A percentile compares a stretch with the other conserved stretches of the same genome.
Evolutionary conservation across 176 grass and related monocot species (phyloP).

Genomic region (Musa acuminata): DNA sequence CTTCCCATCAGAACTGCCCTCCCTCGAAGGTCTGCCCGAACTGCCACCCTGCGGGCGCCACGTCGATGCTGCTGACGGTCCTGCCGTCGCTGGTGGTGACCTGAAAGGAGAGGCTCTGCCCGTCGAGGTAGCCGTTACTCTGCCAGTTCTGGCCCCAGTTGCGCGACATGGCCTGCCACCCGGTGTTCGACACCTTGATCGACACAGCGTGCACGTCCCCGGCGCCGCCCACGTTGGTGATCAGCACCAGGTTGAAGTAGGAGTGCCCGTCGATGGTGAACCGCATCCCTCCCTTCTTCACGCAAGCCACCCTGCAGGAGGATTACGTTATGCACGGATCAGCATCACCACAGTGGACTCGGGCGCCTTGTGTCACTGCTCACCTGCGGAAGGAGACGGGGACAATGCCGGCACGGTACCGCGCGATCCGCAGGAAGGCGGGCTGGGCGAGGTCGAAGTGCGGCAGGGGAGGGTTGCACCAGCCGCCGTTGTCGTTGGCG

Average conservation of each 20-base stretch:
- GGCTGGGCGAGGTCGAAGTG: constrained; percentile 77
- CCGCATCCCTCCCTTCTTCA: constrained; percentile 54
- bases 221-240: constrained; percentile 70
- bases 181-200: constrained; percentile 37
- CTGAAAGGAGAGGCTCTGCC: constrained; percentile 59
- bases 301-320: constrained; percentile 42
- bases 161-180: constrained; percentile 47
- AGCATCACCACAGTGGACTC: not conserved
- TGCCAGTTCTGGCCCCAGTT: constrained; percentile 95
- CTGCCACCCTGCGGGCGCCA: constrained; percentile 42
- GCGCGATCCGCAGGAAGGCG: constrained; percentile 55
- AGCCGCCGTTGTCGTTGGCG: constrained; percentile 58
- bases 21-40: constrained; percentile 74
- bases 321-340: not conserved
- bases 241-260: constrained; percentile 84
- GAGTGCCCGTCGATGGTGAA: constrained; percentile 58
- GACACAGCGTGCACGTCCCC: constrained; percentile 35
- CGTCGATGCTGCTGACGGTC: constrained; percentile 45
- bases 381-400: constrained; percentile 31
- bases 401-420: constrained; percentile 68
- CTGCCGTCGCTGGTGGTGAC: constrained; percentile 63
- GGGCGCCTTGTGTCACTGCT: not conserved
- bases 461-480: constrained; percentile 59
- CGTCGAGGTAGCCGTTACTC: constrained; percentile 39
- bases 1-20: constrained; percentile 29